Base-by-base conservation (phyloP, 345 rosid genomes). In the Cardamine chenopodiifolia region DNA sequence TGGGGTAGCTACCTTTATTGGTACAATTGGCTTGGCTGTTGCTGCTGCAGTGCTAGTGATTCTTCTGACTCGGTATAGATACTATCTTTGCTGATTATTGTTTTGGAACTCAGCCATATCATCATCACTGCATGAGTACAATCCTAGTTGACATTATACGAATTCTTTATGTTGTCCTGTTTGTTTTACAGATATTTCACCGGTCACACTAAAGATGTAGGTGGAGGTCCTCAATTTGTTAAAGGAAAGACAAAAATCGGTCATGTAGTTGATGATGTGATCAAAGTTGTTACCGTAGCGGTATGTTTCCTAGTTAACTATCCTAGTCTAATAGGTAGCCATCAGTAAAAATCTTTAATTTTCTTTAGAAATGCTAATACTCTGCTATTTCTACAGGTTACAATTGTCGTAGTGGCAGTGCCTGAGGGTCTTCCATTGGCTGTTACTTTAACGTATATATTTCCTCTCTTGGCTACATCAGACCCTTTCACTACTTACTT, bases 391-490 rank as follows among this genome's bases (percentile, higher is more conserved):
- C 78, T 83, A 48, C 80, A 96, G 98, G 99, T 96, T 31, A 96
- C 98, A 8, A 96, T 92, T 77, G 98, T 92, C 18, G 97, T 92
- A 34, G 99, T 96, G 78, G 98, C 99, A 32, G 99, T 96, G 56
- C 99, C 99, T 55, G 98, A 96, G 79, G 98, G 99, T 62, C 98
- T 96, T 66, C 99, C 99, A 15, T 72, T 96, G 79, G 99, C 99
- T 77, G 99, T 92, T 63, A 96, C 98, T 29, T 75, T 92, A 75
- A 96, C 97, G 99, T 96, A 84, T 78, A 89, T 74, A n/a, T 60
- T 22, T 54, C 50, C 18, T 68, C 22, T 65, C 39, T 77, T 54
- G 42, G 35, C 40, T 76, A 28, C 15, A 20, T 52, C 62, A 22
- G 20, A 39, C 17, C 35, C 29, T 40, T 22, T 7, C 29, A 39